phyloP scores from a whole-genome alignment of 768 basidiomycete genomes.

The Leccinellum rugosiceps region DNA sequence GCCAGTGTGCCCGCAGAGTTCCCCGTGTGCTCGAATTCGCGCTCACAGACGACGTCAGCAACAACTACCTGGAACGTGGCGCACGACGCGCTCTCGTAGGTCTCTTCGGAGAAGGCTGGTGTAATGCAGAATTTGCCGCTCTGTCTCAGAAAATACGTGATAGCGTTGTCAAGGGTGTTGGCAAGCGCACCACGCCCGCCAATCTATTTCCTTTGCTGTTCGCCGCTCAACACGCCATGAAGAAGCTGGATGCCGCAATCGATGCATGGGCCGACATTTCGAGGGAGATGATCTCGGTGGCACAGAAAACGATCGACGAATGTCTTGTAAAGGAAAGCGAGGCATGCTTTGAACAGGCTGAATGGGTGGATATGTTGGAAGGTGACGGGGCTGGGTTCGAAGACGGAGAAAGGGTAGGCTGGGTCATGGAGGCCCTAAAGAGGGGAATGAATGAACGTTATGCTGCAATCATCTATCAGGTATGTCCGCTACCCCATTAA shows the following conservation, averaged over 20 bases:
- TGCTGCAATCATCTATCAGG: slow-evolving; percentile 77
- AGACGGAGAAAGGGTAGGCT: slow-evolving; percentile 74
- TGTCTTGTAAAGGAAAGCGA: slow-evolving; percentile 58
- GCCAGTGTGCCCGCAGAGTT: slow-evolving; percentile 76
- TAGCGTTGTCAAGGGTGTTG: slow-evolving; percentile 67
- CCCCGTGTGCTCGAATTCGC: slow-evolving; percentile 86
- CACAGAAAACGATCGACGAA: slow-evolving; percentile 61
- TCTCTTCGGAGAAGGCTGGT: slow-evolving; percentile 89
- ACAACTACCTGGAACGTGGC: slow-evolving; percentile 64
- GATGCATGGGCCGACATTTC: slow-evolving; percentile 44
- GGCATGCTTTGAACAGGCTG: slow-evolving; percentile 60
- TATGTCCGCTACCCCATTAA: slow-evolving; percentile 23
- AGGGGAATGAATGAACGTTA: slow-evolving; percentile 61
- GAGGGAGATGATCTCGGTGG: slow-evolving; percentile 62
- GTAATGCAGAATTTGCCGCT: slow-evolving; percentile 71
- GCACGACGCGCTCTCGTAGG: slow-evolving; percentile 75
- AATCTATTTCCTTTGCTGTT: slow-evolving; percentile 71
- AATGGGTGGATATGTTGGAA: slow-evolving; percentile 76
- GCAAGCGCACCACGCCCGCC: slow-evolving; percentile 59
- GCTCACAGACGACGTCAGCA: slow-evolving; percentile 70
- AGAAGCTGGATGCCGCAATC: slow-evolving; percentile 51
- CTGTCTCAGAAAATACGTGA: slow-evolving; percentile 66
- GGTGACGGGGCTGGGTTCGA: slow-evolving; percentile 72
- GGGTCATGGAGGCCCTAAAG: slow-evolving; percentile 64
- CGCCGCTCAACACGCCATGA: slow-evolving; percentile 58